phyloP scores from a whole-genome alignment of 2,329 filamentous ascomycete genomes.

The Metarhizium humberi region DNA sequence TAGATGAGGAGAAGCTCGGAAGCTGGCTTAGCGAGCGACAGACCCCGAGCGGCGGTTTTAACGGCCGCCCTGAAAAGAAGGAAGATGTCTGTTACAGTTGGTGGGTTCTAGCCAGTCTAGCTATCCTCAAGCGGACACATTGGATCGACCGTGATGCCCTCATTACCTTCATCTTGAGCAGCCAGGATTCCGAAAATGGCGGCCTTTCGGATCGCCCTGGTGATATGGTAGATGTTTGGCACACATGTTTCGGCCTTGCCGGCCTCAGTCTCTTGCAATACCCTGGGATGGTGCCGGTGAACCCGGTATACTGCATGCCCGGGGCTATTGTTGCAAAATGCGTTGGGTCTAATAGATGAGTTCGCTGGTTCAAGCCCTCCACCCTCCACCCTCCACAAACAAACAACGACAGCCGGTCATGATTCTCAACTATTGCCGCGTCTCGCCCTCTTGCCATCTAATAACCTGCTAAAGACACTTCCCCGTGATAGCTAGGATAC shows the following conservation, averaged over 20 bases:
- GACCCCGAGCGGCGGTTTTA: conserved; percentile 76
- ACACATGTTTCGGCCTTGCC: conserved; percentile 82
- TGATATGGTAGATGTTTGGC: conserved; percentile 95
- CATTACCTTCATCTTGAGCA: conserved; percentile 71
- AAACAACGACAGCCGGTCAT: not conserved
- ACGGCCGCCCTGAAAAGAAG: conserved; percentile 88
- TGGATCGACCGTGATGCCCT: conserved; percentile 88
- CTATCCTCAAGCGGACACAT: conserved; percentile 78
- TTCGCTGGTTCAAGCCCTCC: not conserved
- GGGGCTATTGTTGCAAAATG: conserved; percentile 53
- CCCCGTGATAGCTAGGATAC: conserved; percentile 54
- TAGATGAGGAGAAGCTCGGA: conserved; percentile 73
- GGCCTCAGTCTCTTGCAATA: conserved; percentile 78
- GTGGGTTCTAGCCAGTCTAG: conserved; percentile 92
- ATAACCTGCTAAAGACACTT: conserved; percentile 48
- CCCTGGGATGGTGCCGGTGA: conserved; percentile 67
- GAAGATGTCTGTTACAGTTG: conserved; percentile 98
- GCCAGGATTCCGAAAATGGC: conserved; percentile 76
- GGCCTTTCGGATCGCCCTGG: conserved; percentile 86
- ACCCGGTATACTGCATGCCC: conserved; percentile 83
- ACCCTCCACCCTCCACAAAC: not conserved
- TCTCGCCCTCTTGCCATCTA: conserved; percentile 55
- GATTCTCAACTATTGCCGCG: not conserved
- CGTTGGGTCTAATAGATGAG: conserved; percentile 23
- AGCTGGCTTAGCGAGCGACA: conserved; percentile 93